Conservation (phyloP, 2,329 filamentous ascomycete genomes). For the Boeremia exigua region DNA sequence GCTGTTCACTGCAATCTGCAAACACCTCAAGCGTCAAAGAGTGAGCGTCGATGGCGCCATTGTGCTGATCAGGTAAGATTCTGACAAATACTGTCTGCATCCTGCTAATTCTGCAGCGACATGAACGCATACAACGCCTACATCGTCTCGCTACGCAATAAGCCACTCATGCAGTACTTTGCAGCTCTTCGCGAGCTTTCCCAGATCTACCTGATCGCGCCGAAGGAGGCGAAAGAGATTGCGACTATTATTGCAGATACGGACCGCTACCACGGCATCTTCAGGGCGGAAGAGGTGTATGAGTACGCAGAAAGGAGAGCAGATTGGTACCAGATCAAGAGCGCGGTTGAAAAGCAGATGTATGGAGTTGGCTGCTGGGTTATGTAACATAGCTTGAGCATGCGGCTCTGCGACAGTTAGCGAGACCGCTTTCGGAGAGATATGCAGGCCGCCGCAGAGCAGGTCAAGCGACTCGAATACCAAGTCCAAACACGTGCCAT, state of each 20-base stretch:
- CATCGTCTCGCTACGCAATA: constrained; percentile 80
- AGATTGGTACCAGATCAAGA: constrained; percentile 92
- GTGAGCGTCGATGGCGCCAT: constrained; percentile 88
- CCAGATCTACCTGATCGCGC: constrained; percentile 93
- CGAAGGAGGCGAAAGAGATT: constrained; percentile 88
- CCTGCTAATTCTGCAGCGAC: constrained; percentile 64
- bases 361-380: constrained; percentile 88
- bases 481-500: not conserved
- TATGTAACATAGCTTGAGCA: constrained; percentile 65
- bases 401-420: constrained; percentile 16
- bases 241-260: constrained; percentile 92
- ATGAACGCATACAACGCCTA: constrained; percentile 94
- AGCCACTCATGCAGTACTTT: constrained; percentile 87
- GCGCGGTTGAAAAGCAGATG: constrained; percentile 93
- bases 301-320: constrained; percentile 93
- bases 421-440: constrained; percentile 22
- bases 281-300: constrained; percentile 94
- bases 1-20: constrained; percentile 90
- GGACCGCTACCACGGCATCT: constrained; percentile 88
- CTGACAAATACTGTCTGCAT: not conserved
- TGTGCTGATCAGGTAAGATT: constrained; percentile 74
- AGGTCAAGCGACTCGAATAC: constrained; percentile 12
- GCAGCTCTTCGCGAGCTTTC: constrained; percentile 87
- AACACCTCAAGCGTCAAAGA: constrained; percentile 95
- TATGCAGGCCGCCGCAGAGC: constrained; percentile 17